These are phyloP conservation scores for Quercus tomentella DNA, from an alignment of 331 rosid genomes.

Conservation along the genomic window DNA sequence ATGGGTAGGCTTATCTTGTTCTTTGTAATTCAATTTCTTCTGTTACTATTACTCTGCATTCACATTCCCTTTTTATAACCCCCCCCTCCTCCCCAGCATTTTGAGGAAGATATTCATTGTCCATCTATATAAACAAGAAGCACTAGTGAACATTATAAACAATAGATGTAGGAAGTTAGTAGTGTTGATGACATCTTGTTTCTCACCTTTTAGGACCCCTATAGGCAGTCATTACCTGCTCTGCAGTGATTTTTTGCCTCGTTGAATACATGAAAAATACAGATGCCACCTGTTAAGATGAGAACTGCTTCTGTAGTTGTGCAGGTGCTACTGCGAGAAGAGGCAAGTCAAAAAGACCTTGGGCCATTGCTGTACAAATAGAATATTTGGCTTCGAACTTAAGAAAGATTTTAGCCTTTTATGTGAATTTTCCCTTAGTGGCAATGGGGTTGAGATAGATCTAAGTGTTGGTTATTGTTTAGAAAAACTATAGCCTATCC, in stretches of 20 bases:
- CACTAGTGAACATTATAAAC: not conserved
- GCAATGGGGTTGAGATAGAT: not conserved
- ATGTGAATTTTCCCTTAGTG: not conserved
- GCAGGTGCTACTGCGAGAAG: not conserved
- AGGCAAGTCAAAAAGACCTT: not conserved
- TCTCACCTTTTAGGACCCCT: not conserved
- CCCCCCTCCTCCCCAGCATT: too few relatives aligned
- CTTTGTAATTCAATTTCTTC: not conserved
- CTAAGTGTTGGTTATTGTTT: not conserved
- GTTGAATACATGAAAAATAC: not conserved
- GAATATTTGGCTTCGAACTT: not conserved
- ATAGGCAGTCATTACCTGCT: not conserved
- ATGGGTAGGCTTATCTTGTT: conserved; percentile 42
- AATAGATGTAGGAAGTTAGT: not conserved
- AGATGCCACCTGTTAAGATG: not conserved
- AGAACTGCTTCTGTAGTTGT: not conserved
- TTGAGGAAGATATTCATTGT: not conserved
- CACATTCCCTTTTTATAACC: too few relatives aligned
- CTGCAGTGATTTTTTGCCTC: not conserved
- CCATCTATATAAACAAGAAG: not conserved
- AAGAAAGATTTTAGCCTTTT: not conserved
- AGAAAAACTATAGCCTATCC: too few relatives aligned
- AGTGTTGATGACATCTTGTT: not conserved
- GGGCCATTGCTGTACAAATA: not conserved
- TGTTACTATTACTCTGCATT: not conserved